Conservation (phyloP, 257 asterid genomes). For the Nicotiana otophora region DNA sequence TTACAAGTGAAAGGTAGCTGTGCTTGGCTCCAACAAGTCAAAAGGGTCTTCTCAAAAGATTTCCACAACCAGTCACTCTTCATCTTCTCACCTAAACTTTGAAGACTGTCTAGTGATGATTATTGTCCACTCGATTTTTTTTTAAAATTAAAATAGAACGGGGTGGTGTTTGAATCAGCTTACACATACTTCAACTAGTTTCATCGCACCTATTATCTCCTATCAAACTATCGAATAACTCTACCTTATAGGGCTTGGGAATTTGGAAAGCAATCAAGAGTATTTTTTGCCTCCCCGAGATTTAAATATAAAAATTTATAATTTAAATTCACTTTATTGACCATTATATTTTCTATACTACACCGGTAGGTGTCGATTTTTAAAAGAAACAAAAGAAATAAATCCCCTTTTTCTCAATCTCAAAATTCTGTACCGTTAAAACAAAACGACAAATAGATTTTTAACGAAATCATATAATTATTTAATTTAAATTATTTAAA, state of each 20-base stretch:
- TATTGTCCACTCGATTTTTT: too few relatives aligned
- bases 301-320: too few relatives aligned
- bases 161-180: too few relatives aligned
- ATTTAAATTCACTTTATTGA: too few relatives aligned
- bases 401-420: background rate
- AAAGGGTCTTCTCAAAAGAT: constrained; percentile 3
- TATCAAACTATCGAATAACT: too few relatives aligned
- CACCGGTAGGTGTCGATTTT: too few relatives aligned
- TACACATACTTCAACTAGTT: too few relatives aligned
- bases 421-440: background rate
- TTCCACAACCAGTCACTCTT: background rate
- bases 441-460: background rate
- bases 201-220: too few relatives aligned
- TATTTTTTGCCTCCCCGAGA: too few relatives aligned
- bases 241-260: accelerated
- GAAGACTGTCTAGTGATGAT: background rate
- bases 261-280: too few relatives aligned
- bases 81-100: background rate
- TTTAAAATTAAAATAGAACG: too few relatives aligned
- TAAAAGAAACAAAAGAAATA: background rate
- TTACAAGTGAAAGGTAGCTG: background rate
- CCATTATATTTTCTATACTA: too few relatives aligned
- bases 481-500: background rate
- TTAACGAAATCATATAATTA: background rate
- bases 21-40: background rate